These are phyloP conservation scores for Fusarium sp. DNA, from an alignment of 2,329 filamentous ascomycete genomes.

Conservation along the genomic window DNA sequence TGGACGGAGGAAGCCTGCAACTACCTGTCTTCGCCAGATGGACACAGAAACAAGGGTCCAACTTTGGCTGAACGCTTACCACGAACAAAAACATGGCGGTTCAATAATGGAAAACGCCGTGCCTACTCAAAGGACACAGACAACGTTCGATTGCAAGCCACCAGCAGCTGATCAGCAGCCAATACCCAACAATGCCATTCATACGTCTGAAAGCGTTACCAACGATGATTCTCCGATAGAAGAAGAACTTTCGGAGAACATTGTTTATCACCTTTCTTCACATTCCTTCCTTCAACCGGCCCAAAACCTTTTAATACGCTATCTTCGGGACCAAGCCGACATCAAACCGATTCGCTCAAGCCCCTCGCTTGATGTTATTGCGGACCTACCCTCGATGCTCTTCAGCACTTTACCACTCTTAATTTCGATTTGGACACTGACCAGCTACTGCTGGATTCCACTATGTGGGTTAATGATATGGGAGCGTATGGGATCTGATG, in stretches of 20 bases:
- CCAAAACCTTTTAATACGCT: slow-evolving; percentile 25
- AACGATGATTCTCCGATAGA: slow-evolving; percentile 15
- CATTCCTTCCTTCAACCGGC: slow-evolving; percentile 32
- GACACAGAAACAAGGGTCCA: background rate
- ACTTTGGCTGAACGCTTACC: background rate
- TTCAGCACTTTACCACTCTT: slow-evolving; percentile 24
- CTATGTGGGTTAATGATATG: slow-evolving; percentile 34
- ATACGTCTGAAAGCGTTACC: background rate
- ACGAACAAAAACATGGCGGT: background rate
- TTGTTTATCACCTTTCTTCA: slow-evolving; percentile 17
- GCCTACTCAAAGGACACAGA: background rate
- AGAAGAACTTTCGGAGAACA: slow-evolving; percentile 20
- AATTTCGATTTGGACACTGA: slow-evolving; percentile 32
- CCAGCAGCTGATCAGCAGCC: background rate
- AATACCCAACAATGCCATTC: background rate
- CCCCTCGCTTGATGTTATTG: slow-evolving; percentile 23
- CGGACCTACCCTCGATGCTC: slow-evolving; percentile 32
- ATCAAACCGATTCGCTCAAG: slow-evolving; percentile 27
- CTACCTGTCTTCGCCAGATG: background rate
- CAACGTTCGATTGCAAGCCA: background rate
- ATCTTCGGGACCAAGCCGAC: slow-evolving; percentile 25
- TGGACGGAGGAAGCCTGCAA: background rate
- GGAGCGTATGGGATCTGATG: slow-evolving; percentile 31
- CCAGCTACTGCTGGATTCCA: slow-evolving; percentile 36
- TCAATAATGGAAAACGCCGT: background rate